These are phyloP conservation scores for Podospora bellae-mahoneyi DNA, from an alignment of 495 filamentous ascomycete species.

Conservation along the genomic window DNA sequence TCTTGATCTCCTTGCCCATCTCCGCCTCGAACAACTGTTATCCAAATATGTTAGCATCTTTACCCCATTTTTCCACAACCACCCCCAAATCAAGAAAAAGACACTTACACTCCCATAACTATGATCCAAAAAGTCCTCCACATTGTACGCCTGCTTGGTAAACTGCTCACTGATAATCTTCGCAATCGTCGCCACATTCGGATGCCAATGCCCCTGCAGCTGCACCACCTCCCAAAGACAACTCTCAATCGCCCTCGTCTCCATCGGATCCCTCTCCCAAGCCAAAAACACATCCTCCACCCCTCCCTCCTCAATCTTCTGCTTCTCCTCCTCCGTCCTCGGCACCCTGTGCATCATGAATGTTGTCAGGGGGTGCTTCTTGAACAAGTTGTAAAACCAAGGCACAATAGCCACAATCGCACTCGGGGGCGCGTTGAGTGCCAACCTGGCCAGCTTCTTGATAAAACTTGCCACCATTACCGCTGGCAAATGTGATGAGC, in stretches of 20 bases:
- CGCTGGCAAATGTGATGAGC: slow-evolving; percentile 90
- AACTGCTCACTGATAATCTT: slow-evolving; percentile 96
- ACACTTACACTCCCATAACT: slow-evolving; percentile 77
- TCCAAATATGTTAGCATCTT: slow-evolving; percentile 27
- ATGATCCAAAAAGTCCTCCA: slow-evolving; percentile 96
- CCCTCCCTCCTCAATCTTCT: slow-evolving; percentile 59
- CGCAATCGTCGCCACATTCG: slow-evolving; percentile 90
- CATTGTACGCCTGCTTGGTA: slow-evolving; percentile 85
- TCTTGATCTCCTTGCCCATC: slow-evolving; percentile 75
- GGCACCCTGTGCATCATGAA: slow-evolving; percentile 90
- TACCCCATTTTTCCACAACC: neutral
- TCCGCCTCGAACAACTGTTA: slow-evolving; percentile 74
- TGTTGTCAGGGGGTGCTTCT: slow-evolving; percentile 81
- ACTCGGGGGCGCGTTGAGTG: slow-evolving; percentile 78
- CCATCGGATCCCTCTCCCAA: slow-evolving; percentile 73
- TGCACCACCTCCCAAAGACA: slow-evolving; percentile 92
- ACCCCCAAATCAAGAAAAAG: neutral
- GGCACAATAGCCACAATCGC: slow-evolving; percentile 86
- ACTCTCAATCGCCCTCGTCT: slow-evolving; percentile 84
- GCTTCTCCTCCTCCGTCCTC: slow-evolving; percentile 52
- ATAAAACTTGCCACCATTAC: slow-evolving; percentile 91
- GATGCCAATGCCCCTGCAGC: slow-evolving; percentile 90
- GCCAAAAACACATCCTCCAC: slow-evolving; percentile 77
- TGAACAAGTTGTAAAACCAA: slow-evolving; percentile 93
- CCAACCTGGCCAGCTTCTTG: slow-evolving; percentile 79